Base-by-base conservation (phyloP, 345 rosid species). In the Viola odorata region DNA sequence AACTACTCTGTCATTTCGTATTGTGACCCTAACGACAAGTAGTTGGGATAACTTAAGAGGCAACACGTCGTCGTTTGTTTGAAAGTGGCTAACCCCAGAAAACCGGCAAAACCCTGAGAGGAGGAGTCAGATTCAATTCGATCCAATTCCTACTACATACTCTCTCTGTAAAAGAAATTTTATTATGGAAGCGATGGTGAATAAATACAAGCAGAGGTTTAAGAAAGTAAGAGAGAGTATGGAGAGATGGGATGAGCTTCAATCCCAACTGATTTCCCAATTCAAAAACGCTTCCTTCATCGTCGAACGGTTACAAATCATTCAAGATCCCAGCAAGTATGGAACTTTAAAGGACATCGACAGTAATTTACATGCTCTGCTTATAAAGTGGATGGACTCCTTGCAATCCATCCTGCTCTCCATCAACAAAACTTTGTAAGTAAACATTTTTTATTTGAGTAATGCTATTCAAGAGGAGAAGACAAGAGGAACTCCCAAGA, bases 321-420 rank as follows among this genome's bases (percentile, higher is more conserved):
- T 89, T 68, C 81, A 73, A 64, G 79, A 81, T 59, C 52, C 69
- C 13, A 78, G 78, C 15, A 80, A 81, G 57, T 83, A 82, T 58
- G 91, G 83, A 51, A 52, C 62, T 64, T 75, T 89, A 77, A 82
- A 72, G 59, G 62, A 66, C 61, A 67, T 91, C 3, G 73, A 50
- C 14, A 92, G 88, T 13, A 75, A 87, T 45, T 78, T 66, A 71
- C 78, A 73, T 50, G 91, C 80, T 0, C 80, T 92, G 40, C 40
- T 84, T 70, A 74, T 71, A 66, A 83, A 84, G 74, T 91, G 85
- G 75, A 78, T 89, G 82, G 85, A 80, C n/a, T 81, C 91, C 44
- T 61, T 89, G 68, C 73, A 84, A 37, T 60, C 37, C 61, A 75
- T 80, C 75, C 74, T 87, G 71, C 78, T 66, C 54, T 85, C 88